Evolutionary conservation across 2,329 filamentous ascomycete genomes (phyloP).

Genomic region (Ophiostoma piceae): DNA sequence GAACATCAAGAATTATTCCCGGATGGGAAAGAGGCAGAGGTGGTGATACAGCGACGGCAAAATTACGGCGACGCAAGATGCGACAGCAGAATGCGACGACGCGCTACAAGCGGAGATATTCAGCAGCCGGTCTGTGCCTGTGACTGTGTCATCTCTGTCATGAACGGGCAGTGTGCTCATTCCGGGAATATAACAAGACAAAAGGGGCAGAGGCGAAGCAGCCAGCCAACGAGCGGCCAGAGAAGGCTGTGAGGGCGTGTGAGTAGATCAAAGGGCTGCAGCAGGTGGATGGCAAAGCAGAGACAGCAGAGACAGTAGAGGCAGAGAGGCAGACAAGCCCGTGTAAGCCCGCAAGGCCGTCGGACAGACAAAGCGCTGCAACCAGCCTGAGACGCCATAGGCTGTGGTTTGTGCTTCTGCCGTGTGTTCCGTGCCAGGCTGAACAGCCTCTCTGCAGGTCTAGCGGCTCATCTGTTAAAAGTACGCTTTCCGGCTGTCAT

Average conservation of each 20-base stretch:
- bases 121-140: not conserved
- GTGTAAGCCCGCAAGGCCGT: not conserved
- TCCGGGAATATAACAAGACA: not conserved
- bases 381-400: not conserved
- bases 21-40: not conserved
- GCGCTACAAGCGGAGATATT: not conserved
- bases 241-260: conserved; percentile 6
- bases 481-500: not conserved
- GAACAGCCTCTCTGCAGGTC: conserved; percentile 9
- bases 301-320: not conserved
- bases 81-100: not conserved
- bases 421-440: conserved; percentile 11
- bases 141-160: not conserved
- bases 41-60: not conserved
- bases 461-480: not conserved
- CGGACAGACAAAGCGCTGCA: conserved; percentile 1
- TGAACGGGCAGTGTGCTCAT: not conserved
- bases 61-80: not conserved
- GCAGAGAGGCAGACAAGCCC: not conserved
- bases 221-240: conserved; percentile 17
- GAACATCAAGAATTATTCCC: not conserved
- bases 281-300: not conserved
- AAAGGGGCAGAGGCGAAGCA: conserved; percentile 12
- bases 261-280: not conserved
- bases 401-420: conserved; percentile 1